phyloP scores from a whole-genome alignment of 805 yeast species.

The Candida boidinii region DNA sequence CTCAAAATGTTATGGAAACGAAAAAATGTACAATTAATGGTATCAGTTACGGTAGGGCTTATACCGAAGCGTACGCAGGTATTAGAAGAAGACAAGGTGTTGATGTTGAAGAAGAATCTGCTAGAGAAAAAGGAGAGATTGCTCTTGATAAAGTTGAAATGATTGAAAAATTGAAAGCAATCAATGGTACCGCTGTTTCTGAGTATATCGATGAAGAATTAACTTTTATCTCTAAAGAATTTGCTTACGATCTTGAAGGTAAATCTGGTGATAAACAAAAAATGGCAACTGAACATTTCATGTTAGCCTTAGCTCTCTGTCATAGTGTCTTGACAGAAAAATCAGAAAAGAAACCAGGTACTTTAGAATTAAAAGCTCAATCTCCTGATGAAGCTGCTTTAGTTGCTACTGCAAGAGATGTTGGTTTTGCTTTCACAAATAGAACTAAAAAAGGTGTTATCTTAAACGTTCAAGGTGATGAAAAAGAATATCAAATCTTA shows the following conservation, averaged over 20 bases:
- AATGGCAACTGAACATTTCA: constrained; percentile 59
- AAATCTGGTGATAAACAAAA: constrained; percentile 42
- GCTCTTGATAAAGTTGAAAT: constrained; percentile 50
- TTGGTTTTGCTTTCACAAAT: constrained; percentile 60
- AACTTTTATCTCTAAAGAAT: constrained; percentile 61
- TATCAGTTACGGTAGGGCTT: constrained; percentile 64
- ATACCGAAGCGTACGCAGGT: constrained; percentile 78
- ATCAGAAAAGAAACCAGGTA: constrained; percentile 50
- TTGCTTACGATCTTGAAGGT: constrained; percentile 54
- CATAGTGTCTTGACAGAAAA: constrained; percentile 71
- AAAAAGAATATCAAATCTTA: constrained; percentile 62
- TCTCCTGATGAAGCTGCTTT: constrained; percentile 86
- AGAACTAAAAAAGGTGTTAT: constrained; percentile 63
- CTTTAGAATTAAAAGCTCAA: constrained; percentile 58
- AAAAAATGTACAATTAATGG: constrained; percentile 76
- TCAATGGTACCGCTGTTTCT: background rate
- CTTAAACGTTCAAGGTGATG: constrained; percentile 60
- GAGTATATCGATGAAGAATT: constrained; percentile 42
- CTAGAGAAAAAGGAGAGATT: constrained; percentile 43
- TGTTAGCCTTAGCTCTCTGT: constrained; percentile 69
- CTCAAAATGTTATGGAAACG: constrained; percentile 82
- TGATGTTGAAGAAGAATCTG: constrained; percentile 57
- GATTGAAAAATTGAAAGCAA: constrained; percentile 38
- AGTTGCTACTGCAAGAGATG: constrained; percentile 72
- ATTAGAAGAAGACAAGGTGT: constrained; percentile 70